Percentiles rank a stretch among this genome's conserved stretches.
Evolutionary conservation across 2,329 filamentous ascomycete species (phyloP).

Genomic region (Penicillium concentricum): DNA sequence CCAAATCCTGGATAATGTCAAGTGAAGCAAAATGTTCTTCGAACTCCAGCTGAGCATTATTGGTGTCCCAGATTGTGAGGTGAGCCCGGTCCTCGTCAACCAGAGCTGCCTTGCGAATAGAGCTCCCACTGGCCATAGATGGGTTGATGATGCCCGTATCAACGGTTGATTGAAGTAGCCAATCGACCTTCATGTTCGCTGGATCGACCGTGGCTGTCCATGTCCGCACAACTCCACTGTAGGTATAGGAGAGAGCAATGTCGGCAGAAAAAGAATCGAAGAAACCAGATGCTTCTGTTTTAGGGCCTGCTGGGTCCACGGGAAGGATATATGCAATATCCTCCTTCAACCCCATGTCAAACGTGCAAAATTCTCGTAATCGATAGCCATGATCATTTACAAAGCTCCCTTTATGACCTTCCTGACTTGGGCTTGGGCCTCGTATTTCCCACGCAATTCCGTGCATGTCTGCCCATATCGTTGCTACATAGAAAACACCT

Average conservation of each 20-base stretch:
- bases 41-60: constrained; percentile 77
- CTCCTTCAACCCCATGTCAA: constrained; percentile 60
- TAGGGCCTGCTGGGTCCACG: constrained; percentile 79
- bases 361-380: constrained; percentile 67
- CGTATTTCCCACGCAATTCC: constrained; percentile 79
- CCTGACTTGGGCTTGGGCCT: constrained; percentile 57
- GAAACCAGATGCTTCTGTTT: constrained; percentile 70
- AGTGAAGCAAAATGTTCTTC: constrained; percentile 70
- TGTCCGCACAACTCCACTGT: constrained; percentile 71
- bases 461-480: constrained; percentile 72
- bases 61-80: constrained; percentile 88
- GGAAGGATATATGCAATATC: constrained; percentile 65
- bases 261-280: constrained; percentile 84
- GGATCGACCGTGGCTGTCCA: constrained; percentile 78
- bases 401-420: constrained; percentile 26
- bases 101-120: constrained; percentile 80
- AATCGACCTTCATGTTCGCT: constrained; percentile 64
- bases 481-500: constrained; percentile 68
- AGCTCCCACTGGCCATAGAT: constrained; percentile 79
- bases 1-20: constrained; percentile 78
- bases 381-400: constrained; percentile 40
- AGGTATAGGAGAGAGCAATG: constrained; percentile 80
- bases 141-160: constrained; percentile 74
- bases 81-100: constrained; percentile 71
- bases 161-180: constrained; percentile 77